Evolutionary conservation across 345 rosid genomes (phyloP).

Genomic region (Populus simonii): DNA sequence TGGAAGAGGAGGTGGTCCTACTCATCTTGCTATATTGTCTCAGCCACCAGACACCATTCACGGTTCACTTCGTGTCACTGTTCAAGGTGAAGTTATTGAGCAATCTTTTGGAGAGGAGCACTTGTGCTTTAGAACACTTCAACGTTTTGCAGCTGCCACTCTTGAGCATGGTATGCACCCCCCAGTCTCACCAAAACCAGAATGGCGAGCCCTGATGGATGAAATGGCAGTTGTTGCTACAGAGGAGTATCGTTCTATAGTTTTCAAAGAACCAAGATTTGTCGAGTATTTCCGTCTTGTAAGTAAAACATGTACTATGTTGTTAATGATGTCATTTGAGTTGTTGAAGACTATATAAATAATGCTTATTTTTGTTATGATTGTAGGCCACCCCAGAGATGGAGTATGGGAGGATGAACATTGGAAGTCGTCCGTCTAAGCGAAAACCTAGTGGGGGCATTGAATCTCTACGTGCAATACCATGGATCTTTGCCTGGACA

Average conservation of each 20-base stretch:
- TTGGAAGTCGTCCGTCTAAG: conserved; percentile 97
- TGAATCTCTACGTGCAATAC: conserved; percentile 94
- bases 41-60: conserved; percentile 99
- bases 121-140: conserved; percentile 88
- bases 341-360: background rate
- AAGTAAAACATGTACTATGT: conserved; percentile 29
- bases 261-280: conserved; percentile 86
- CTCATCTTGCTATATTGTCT: conserved; percentile 97
- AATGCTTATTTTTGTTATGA: conserved; percentile 12
- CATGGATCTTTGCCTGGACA: conserved; percentile 99
- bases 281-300: conserved; percentile 97
- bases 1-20: conserved; percentile 99
- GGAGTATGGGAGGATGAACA: conserved; percentile 98
- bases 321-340: background rate
- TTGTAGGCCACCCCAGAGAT: conserved; percentile 95
- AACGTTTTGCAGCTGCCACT: conserved; percentile 95
- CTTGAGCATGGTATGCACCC: conserved; percentile 97
- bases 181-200: conserved; percentile 87
- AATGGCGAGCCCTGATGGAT: conserved; percentile 90
- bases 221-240: conserved; percentile 95
- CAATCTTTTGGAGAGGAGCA: conserved; percentile 95
- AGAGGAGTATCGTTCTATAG: conserved; percentile 81
- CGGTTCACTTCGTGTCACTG: conserved; percentile 90
- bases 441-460: conserved; percentile 95
- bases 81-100: conserved; percentile 97